Base-by-base conservation (phyloP, 176 grass and related monocot genomes). In the Calamus simplicifolius region DNA sequence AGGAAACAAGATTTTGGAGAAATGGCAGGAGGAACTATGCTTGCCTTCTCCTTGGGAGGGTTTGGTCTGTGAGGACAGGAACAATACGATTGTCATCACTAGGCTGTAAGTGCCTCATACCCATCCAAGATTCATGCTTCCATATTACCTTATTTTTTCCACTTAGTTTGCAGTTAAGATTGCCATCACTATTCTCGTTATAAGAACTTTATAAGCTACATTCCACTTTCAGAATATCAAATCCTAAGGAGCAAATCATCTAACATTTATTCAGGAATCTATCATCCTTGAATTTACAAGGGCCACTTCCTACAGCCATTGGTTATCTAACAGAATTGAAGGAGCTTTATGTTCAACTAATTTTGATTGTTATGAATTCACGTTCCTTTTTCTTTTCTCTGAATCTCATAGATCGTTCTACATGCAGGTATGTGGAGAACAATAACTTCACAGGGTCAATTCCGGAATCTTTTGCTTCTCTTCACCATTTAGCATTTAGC, bases 401-500 rank as follows among this genome's bases (percentile, higher is more conserved):
- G 10, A 43, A 43, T 43, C 35, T 10, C 8, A 43, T 43, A 43
- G 35, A 12, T 53, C n/a, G 12, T 57, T 69, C 28, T 69, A 31
- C 29, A 16, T 61, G 49, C 60, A 88, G 85, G 67, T 56, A 80
- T 77, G 69, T 88, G 60, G 31, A 70, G 58, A 52, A 77, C 62
- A 88, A 83, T 67, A 88, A 88, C 69, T 83, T 88, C 69, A 83
- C 76, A 38, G 85, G 76, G 25, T 61, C 17, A 59, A 62, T 88
- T 75, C 81, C 77, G 6, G 70, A 63, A 72, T 81, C 77, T 59
- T 75, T 89, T 29, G 69, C 49, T 60, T 71, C 50, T 58, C 77
- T 89, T 58, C 53, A 18, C 31, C 65, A 72, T 51, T 71, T 89
- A 50, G 12, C 65, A 72, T 51, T 71, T 89, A 50, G 12, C 49